Evolutionary conservation across 108 stramenopile species (phyloP).

Genomic region (Hondaea fermentalgiana): DNA sequence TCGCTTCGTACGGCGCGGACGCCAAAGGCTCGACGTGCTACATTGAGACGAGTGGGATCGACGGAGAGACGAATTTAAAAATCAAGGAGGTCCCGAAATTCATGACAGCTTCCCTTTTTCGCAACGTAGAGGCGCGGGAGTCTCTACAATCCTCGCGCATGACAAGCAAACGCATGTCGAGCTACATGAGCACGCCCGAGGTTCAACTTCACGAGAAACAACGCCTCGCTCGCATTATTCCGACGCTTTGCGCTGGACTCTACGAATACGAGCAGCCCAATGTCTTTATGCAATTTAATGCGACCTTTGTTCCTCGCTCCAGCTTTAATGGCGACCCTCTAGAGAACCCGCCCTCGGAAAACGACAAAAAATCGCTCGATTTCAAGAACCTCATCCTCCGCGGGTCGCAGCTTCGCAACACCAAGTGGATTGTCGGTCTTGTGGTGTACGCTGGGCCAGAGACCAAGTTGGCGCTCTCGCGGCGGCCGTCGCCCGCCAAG

Average conservation of each 20-base stretch:
- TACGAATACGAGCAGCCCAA: conserved; percentile 19
- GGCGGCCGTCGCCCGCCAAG: conserved; percentile 77
- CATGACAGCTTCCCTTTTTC: background rate
- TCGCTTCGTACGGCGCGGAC: conserved; percentile 64
- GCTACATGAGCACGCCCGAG: background rate
- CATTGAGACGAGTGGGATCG: conserved; percentile 89
- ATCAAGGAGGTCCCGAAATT: conserved; percentile 24
- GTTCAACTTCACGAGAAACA: background rate
- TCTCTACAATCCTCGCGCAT: background rate
- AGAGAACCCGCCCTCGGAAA: background rate
- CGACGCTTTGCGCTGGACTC: background rate
- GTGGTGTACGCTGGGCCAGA: conserved; percentile 89
- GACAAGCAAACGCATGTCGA: background rate
- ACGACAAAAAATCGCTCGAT: background rate
- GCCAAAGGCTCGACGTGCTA: conserved; percentile 58
- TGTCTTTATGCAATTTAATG: background rate
- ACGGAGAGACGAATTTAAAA: conserved; percentile 96
- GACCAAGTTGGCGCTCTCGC: conserved; percentile 85
- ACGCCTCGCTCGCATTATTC: background rate
- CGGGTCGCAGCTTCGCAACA: conserved; percentile 86
- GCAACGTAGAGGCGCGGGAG: background rate
- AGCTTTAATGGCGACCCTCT: background rate
- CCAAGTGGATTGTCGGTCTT: conserved; percentile 84
- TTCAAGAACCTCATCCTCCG: conserved; percentile 71
- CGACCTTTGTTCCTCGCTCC: background rate